Percentiles rank a stretch among this genome's conserved stretches.
Evolutionary conservation across 371 early-diverging fungal genomes (phyloP).

Genomic region (Lichtheimia ramosa): DNA sequence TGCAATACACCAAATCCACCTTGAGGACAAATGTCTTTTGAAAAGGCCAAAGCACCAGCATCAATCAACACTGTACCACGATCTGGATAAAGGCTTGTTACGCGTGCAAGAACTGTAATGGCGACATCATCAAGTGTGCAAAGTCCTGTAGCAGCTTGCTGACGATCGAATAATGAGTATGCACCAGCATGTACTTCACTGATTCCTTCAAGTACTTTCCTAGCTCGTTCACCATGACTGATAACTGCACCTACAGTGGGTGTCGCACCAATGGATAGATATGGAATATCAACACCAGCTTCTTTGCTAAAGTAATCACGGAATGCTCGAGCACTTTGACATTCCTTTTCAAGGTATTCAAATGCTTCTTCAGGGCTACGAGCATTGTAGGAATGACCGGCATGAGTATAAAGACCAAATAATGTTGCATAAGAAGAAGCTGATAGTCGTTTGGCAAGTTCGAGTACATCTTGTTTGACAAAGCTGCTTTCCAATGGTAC

Average conservation of each 20-base stretch:
- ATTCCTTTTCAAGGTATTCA: slow-evolving; percentile 33
- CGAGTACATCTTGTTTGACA: slow-evolving; percentile 13
- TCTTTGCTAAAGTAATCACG: slow-evolving; percentile 14
- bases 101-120: slow-evolving; percentile 34
- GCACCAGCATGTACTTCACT: slow-evolving; percentile 47
- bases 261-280: slow-evolving; percentile 44
- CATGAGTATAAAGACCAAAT: slow-evolving; percentile 43
- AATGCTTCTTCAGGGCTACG: slow-evolving; percentile 23
- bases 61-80: slow-evolving; percentile 35
- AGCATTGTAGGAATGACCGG: slow-evolving; percentile 44
- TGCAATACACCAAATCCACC: slow-evolving; percentile 42
- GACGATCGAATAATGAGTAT: slow-evolving; percentile 37
- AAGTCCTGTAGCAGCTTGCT: slow-evolving; percentile 40
- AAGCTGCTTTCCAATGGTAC: slow-evolving; percentile 20
- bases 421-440: slow-evolving; percentile 23
- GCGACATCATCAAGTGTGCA: slow-evolving; percentile 24
- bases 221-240: slow-evolving; percentile 12
- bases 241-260: slow-evolving; percentile 30
- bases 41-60: slow-evolving; percentile 46
- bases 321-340: slow-evolving; percentile 28
- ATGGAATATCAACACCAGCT: slow-evolving; percentile 23
- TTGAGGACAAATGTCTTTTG: slow-evolving; percentile 45
- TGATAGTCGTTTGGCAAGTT: slow-evolving; percentile 34
- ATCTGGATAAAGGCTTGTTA: slow-evolving; percentile 38
- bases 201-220: slow-evolving; percentile 27